Evolutionary conservation across 2,329 filamentous ascomycete species (phyloP).

Genomic region (Septoria linicola): DNA sequence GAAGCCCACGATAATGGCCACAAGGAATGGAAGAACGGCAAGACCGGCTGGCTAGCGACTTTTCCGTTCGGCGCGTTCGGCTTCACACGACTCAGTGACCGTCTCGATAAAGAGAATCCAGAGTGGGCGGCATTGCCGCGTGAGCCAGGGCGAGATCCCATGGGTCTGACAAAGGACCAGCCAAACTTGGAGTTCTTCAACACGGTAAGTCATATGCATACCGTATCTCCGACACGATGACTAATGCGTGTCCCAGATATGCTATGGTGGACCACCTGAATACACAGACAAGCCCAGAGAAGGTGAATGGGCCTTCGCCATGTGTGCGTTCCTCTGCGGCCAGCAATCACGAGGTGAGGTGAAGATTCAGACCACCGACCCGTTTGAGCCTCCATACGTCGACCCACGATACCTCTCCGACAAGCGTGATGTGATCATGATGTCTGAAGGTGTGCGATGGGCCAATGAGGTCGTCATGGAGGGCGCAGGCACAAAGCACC

Average conservation of each 20-base stretch:
- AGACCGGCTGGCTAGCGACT: conserved; percentile 57
- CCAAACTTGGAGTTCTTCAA: conserved; percentile 64
- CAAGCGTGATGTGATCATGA: conserved; percentile 58
- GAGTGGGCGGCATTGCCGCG: conserved; percentile 53
- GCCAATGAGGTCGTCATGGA: conserved; percentile 61
- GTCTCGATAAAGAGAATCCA: conserved; percentile 52
- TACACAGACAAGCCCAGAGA: conserved; percentile 55
- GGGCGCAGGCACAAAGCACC: conserved; percentile 57
- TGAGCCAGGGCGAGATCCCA: conserved; percentile 57
- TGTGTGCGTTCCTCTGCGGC: conserved; percentile 59
- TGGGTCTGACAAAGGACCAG: conserved; percentile 58
- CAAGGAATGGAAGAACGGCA: conserved; percentile 58
- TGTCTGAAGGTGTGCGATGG: conserved; percentile 59
- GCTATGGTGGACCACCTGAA: conserved; percentile 61
- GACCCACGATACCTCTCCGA: conserved; percentile 60
- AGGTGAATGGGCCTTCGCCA: conserved; percentile 56
- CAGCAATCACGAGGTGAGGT: conserved; percentile 59
- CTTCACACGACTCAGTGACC: conserved; percentile 61
- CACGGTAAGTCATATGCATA: conserved; percentile 38
- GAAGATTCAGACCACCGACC: conserved; percentile 50
- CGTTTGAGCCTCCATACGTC: conserved; percentile 55
- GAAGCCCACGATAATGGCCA: conserved; percentile 54
- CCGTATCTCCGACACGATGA: neutral
- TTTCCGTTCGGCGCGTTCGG: conserved; percentile 65
- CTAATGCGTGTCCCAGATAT: conserved; percentile 41